phyloP scores from a whole-genome alignment of 164 flowering plant genomes.

The Umbellularia californica region DNA sequence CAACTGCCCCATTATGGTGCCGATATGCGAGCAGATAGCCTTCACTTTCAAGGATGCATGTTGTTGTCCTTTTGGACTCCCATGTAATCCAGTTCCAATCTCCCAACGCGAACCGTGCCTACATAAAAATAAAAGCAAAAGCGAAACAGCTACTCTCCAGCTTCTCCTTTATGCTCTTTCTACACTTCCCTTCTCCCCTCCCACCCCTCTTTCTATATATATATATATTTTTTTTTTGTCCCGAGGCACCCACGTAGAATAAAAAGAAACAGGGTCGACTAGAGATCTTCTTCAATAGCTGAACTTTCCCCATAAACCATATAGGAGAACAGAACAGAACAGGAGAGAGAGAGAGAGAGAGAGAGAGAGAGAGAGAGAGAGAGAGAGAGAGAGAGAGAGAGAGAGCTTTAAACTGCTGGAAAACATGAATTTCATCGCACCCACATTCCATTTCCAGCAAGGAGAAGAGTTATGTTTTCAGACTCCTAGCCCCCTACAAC shows the following conservation, averaged over 20 bases:
- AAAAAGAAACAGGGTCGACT: background rate
- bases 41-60: background rate
- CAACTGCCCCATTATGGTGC: too few species aligned
- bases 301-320: too few species aligned
- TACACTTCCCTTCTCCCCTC: background rate
- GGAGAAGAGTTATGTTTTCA: constrained; percentile 13
- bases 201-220: background rate
- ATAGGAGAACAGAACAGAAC: background rate
- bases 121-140: too few species aligned
- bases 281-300: background rate
- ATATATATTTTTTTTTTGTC: background rate
- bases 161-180: background rate
- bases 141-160: background rate
- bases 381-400: background rate
- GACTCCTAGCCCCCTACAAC: background rate
- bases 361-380: too few species aligned
- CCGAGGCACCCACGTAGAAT: background rate
- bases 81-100: background rate
- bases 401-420: background rate
- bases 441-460: constrained; percentile 15
- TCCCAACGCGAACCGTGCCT: background rate
- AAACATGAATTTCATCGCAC: constrained; percentile 10
- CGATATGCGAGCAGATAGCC: background rate
- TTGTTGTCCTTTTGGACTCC: too few species aligned
- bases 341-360: too few species aligned